A percentile compares a stretch with the other conserved stretches of the same genome.
Conservation (phyloP, 768 basidiomycete genomes). For the Tricholoma matsutake region DNA sequence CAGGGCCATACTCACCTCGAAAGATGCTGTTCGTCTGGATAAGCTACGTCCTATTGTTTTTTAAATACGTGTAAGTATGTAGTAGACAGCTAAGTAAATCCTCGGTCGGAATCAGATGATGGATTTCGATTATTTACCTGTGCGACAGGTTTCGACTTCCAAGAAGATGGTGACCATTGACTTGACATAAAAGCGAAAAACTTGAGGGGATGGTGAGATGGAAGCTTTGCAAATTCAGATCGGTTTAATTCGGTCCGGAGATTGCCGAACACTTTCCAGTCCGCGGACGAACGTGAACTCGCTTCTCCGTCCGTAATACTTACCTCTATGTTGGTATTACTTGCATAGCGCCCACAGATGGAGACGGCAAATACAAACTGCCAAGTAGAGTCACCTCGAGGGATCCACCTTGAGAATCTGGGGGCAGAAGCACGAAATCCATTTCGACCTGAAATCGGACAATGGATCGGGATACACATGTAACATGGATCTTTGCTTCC, state of each 20-base stretch:
- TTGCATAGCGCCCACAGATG: no score
- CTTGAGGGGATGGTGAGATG: no score
- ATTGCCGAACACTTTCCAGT: not conserved
- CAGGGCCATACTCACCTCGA: constrained; percentile 39
- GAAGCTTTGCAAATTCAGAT: not conserved
- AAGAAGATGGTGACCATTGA: constrained; percentile 73
- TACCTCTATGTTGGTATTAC: no score
- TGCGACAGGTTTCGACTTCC: constrained; percentile 73
- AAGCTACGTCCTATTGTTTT: constrained; percentile 60
- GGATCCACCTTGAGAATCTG: constrained; percentile 1
- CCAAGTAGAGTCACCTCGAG: not conserved
- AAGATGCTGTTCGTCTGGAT: constrained; percentile 62
- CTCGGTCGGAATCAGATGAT: not conserved
- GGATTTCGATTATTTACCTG: constrained; percentile 52
- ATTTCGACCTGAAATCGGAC: not conserved
- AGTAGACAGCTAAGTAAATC: no score
- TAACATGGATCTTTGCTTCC: no score
- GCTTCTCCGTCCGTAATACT: no score
- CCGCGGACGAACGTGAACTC: not conserved
- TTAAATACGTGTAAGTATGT: not conserved
- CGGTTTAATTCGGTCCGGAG: not conserved
- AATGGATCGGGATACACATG: not conserved
- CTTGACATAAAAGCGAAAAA: not conserved
- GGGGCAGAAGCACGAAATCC: not conserved
- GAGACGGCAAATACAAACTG: no score